phyloP scores from a whole-genome alignment of 108 stramenopile genomes.

The Conticribra weissflogii region DNA sequence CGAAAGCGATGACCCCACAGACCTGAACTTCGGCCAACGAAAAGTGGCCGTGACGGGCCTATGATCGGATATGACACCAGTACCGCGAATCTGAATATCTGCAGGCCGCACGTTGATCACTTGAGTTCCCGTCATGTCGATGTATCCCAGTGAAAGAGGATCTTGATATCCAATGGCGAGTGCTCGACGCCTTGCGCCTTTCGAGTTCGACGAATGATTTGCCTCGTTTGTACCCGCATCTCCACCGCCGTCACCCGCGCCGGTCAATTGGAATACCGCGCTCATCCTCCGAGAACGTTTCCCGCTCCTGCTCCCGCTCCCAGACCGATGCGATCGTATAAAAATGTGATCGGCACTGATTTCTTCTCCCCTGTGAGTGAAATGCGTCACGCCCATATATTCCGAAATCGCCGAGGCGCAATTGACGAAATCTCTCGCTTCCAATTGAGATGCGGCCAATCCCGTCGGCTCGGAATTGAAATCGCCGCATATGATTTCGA shows the following conservation, averaged over 20 bases:
- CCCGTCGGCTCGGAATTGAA: slow-evolving; percentile 38
- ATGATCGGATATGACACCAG: slow-evolving; percentile 28
- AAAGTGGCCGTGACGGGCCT: slow-evolving; percentile 36
- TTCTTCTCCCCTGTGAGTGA: slow-evolving; percentile 25
- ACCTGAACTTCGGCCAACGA: slow-evolving; percentile 21
- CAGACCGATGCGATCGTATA: too few relatives aligned
- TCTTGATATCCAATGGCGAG: background rate
- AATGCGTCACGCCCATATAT: slow-evolving; percentile 33
- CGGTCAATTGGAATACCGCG: too few relatives aligned
- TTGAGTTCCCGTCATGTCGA: slow-evolving; percentile 31
- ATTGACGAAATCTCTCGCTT: slow-evolving; percentile 29
- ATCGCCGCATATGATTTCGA: slow-evolving; percentile 35
- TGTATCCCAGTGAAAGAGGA: slow-evolving; percentile 31
- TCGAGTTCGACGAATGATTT: background rate
- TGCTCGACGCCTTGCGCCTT: slow-evolving; percentile 3
- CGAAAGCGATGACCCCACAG: background rate
- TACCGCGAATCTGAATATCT: slow-evolving; percentile 20
- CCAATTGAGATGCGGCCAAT: slow-evolving; percentile 19
- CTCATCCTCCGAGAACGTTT: too few relatives aligned
- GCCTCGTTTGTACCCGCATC: background rate
- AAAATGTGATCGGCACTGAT: slow-evolving; percentile 40
- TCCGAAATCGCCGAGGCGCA: slow-evolving; percentile 27
- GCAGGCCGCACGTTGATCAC: slow-evolving; percentile 20
- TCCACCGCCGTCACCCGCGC: too few relatives aligned
- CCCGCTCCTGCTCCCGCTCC: too few relatives aligned